Evolutionary conservation across 1,284 basidiomycete genomes (phyloP), one percentile per base, ranked within the genome.

Genomic region (Apiotrichum laibachii): DNA sequence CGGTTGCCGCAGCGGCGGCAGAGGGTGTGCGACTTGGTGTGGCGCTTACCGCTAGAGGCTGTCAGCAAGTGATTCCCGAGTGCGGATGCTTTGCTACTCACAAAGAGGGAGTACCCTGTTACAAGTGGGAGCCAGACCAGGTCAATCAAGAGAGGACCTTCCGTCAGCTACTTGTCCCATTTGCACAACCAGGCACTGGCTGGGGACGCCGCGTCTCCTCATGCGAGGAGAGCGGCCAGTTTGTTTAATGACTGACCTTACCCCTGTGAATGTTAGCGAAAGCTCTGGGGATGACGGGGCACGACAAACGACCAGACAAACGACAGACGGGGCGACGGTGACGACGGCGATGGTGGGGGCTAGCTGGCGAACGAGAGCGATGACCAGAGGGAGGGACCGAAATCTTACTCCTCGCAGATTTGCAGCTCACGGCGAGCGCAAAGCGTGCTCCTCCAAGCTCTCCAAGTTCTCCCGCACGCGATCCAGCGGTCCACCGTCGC

Each of bases 21-120:
- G 73, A 95, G 86, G 63, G 93, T 96, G 86, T 98, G 95, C 76
- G 91, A 88, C 86, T 99, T 99, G 75, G 92, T 92, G 88, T 96
- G 94, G 80, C 90, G 85, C 85, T 94, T 94, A 91, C 92, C 91
- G 80, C 77, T 80, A 60, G 46, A 33, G 18, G 31, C 33, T 21
- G 59, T 60, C 55, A 63, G 62, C 61, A 18, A 39, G 12, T 15
- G 22, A 42, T 18, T 31, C 3, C 7, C 26, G 26, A 7, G 26
- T 31, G 26, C 26, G 7, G 26, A 31, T 31, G 3, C 7, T 31
- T 31, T 31, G 26, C 26, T 31, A 71, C 65, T 70, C 52, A 91
- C 89, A 92, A 92, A 76, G 90, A 92, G 79, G 89, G 90, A 77
- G 89, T 92, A 86, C 89, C 89, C 78, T 91, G 77, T 76, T 61